phyloP scores from a whole-genome alignment of 1,139 yeast species.

The Geotrichum aggregatum region DNA sequence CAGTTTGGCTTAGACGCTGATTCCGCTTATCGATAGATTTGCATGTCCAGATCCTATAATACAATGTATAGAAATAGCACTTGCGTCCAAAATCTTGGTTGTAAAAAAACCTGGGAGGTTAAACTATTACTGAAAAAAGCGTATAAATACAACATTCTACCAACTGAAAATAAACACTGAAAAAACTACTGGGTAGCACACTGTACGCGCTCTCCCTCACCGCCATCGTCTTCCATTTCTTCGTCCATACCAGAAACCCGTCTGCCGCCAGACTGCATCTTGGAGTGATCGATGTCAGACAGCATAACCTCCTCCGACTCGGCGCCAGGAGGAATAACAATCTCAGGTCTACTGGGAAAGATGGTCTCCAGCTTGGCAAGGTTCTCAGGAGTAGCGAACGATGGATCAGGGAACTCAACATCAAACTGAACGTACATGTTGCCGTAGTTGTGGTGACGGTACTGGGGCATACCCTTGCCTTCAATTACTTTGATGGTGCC shows the following conservation, averaged over 20 bases:
- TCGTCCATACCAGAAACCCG: slow-evolving; percentile 30
- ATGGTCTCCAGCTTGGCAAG: slow-evolving; percentile 41
- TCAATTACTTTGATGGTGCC: slow-evolving; percentile 77
- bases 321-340: slow-evolving; percentile 37
- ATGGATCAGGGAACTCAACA: slow-evolving; percentile 47
- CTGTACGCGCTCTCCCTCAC: slow-evolving; percentile 61
- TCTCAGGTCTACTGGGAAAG: slow-evolving; percentile 41
- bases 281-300: slow-evolving; percentile 55
- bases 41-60: no score
- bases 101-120: not conserved
- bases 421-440: slow-evolving; percentile 51
- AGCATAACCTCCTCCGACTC: slow-evolving; percentile 79
- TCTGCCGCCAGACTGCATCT: slow-evolving; percentile 36
- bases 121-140: not conserved
- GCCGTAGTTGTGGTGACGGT: slow-evolving; percentile 47
- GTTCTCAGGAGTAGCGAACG: slow-evolving; percentile 41
- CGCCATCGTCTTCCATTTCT: slow-evolving; percentile 48
- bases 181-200: slow-evolving; percentile 60
- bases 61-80: no score
- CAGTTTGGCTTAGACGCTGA: slow-evolving; percentile 86
- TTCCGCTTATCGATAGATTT: slow-evolving; percentile 75
- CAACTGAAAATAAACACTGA: not conserved
- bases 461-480: slow-evolving; percentile 93
- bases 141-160: not conserved
- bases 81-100: no score